Percentiles rank a stretch among this genome's conserved stretches.
These are phyloP conservation scores for Candida tropicalis DNA, from an alignment of 1,139 yeast genomes.

Conservation along the genomic window DNA sequence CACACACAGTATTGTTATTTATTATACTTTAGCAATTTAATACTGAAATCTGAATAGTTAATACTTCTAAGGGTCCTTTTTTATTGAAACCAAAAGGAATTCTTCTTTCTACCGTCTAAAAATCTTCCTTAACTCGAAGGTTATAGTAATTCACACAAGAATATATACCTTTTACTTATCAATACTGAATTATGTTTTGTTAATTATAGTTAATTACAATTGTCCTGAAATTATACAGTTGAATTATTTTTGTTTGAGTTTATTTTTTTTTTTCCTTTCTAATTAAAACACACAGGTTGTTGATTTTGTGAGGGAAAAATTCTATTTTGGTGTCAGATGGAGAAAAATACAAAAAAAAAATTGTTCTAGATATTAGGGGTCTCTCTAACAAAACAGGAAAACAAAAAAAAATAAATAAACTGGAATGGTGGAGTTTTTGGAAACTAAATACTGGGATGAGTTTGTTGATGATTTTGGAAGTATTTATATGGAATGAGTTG, in stretches of 20 bases:
- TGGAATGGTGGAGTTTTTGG: too few relatives aligned
- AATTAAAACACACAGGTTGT: neutral
- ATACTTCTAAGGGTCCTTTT: neutral
- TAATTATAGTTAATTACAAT: neutral
- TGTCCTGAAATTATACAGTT: neutral
- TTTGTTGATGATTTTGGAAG: too few relatives aligned
- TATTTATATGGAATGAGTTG: too few relatives aligned
- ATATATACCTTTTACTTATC: neutral
- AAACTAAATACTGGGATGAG: too few relatives aligned
- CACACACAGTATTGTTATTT: too few relatives aligned
- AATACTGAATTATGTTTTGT: neutral
- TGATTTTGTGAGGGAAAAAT: constrained; percentile 1
- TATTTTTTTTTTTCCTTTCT: neutral
- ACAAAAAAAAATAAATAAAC: neutral
- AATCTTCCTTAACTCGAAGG: neutral
- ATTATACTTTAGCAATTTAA: neutral
- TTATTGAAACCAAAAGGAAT: neutral
- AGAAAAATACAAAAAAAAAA: neutral
- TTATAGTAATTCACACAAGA: neutral
- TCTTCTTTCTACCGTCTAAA: neutral
- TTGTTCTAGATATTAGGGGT: neutral
- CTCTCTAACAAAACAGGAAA: neutral
- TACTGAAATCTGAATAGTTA: neutral
- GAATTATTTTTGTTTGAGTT: neutral
- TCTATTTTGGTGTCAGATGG: too few relatives aligned